Conservation (phyloP, 768 basidiomycete genomes). For the Lactarius psammicola region DNA sequence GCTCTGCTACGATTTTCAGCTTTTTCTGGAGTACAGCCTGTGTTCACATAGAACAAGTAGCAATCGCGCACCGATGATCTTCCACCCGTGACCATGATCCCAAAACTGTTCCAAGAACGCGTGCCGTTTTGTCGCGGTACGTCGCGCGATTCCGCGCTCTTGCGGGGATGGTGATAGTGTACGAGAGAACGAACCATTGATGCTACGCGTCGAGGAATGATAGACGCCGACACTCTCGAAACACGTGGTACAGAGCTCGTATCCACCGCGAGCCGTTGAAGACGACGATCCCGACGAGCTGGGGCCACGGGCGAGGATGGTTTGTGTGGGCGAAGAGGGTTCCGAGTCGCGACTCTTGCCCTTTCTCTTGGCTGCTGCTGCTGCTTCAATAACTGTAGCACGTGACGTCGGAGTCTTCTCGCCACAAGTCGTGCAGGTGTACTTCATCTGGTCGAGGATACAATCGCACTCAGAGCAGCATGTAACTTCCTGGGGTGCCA, state of each 20-base stretch:
- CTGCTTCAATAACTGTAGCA: constrained; percentile 26
- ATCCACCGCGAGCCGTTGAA: constrained; percentile 45
- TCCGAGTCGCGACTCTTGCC: constrained; percentile 42
- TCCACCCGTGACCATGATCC: constrained; percentile 81
- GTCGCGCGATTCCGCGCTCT: constrained; percentile 53
- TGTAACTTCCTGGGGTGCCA: constrained; percentile 63
- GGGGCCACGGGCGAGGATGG: constrained; percentile 8
- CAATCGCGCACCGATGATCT: constrained; percentile 71
- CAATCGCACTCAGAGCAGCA: constrained; percentile 81
- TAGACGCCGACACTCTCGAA: constrained; percentile 73
- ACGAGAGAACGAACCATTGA: constrained; percentile 46
- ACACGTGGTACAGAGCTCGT: constrained; percentile 82
- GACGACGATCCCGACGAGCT: constrained; percentile 25
- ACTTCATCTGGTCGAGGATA: constrained; percentile 74
- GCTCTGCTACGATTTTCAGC: constrained; percentile 49
- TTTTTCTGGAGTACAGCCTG: constrained; percentile 6
- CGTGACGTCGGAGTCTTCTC: constrained; percentile 54
- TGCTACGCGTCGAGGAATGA: constrained; percentile 59
- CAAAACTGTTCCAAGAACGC: constrained; percentile 86
- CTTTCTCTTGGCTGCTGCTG: constrained; percentile 48
- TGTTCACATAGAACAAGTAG: not conserved
- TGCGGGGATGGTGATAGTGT: constrained; percentile 31
- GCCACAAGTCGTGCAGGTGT: constrained; percentile 87
- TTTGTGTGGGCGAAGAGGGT: constrained; percentile 32
- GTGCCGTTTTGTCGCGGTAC: constrained; percentile 70